Evolutionary conservation across 176 grass and related monocot genomes (phyloP).

Genomic region (Tillandsia fasciculata): DNA sequence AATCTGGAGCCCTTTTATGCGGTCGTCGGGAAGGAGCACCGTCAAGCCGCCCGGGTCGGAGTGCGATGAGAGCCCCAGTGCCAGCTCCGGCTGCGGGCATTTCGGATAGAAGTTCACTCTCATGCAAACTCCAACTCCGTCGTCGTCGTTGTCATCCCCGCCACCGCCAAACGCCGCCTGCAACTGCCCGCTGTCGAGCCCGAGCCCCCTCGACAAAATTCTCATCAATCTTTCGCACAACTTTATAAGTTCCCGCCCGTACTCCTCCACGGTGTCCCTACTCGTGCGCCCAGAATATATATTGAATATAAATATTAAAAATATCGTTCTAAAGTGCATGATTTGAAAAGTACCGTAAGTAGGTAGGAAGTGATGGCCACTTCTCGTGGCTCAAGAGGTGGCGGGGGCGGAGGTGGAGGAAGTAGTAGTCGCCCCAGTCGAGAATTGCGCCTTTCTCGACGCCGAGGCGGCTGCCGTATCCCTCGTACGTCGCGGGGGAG

Average conservation of each 20-base stretch:
- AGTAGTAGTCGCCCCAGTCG: slow-evolving; percentile 96
- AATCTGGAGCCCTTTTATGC: slow-evolving; percentile 64
- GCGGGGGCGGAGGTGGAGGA: slow-evolving; percentile 57
- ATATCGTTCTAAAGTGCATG: no score
- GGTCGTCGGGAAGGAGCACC: slow-evolving; percentile 57
- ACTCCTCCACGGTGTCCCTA: slow-evolving; percentile 51
- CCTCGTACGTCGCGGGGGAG: slow-evolving; percentile 69
- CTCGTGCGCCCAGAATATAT: no score
- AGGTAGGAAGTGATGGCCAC: slow-evolving; percentile 44
- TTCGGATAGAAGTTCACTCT: slow-evolving; percentile 45
- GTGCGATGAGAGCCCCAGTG: slow-evolving; percentile 58
- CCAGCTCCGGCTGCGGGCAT: slow-evolving; percentile 43
- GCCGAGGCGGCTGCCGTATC: slow-evolving; percentile 82
- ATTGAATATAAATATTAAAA: neutral
- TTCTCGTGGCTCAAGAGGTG: slow-evolving; percentile 36
- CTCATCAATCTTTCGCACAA: slow-evolving; percentile 44
- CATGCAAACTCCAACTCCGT: slow-evolving; percentile 42
- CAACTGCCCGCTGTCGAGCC: slow-evolving; percentile 15
- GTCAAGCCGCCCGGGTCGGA: slow-evolving; percentile 86
- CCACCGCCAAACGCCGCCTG: slow-evolving; percentile 47
- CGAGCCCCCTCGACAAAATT: slow-evolving; percentile 42
- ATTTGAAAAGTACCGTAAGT: slow-evolving; percentile 34
- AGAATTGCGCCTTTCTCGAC: slow-evolving; percentile 46
- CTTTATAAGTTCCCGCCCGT: slow-evolving; percentile 38
- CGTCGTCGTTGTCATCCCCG: slow-evolving; percentile 1